Conservation (phyloP, 2,329 filamentous ascomycete species). For the Sarocladium brachiariae region DNA sequence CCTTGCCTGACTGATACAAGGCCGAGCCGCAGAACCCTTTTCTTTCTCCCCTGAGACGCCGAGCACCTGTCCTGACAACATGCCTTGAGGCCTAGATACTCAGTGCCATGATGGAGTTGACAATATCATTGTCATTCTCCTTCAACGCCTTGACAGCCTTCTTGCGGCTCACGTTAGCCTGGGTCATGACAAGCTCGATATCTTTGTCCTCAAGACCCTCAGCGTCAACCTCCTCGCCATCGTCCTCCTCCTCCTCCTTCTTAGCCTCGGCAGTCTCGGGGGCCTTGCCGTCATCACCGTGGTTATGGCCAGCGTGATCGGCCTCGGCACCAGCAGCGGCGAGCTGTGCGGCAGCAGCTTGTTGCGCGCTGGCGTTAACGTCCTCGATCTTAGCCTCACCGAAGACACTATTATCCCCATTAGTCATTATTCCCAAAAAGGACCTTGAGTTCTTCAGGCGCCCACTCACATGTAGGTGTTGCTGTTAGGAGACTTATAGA, state of each 20-base stretch:
- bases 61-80: conserved; percentile 2
- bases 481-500: conserved; percentile 98
- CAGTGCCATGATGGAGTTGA: conserved; percentile 99
- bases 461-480: conserved; percentile 98
- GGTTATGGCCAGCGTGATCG: conserved; percentile 66
- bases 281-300: conserved; percentile 60
- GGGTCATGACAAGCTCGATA: conserved; percentile 98
- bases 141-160: conserved; percentile 98
- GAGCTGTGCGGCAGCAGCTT: conserved; percentile 91
- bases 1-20: conserved; percentile 5
- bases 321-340: conserved; percentile 60
- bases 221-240: conserved; percentile 93
- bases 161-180: conserved; percentile 93
- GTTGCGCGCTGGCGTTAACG: conserved; percentile 95
- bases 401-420: conserved; percentile 65
- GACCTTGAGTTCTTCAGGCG: not conserved
- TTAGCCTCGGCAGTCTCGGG: conserved; percentile 57
- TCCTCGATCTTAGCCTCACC: conserved; percentile 99
- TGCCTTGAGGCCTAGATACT: conserved; percentile 55
- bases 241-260: conserved; percentile 83
- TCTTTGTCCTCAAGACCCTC: conserved; percentile 96
- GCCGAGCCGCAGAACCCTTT: not conserved
- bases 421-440: conserved; percentile 10
- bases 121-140: conserved; percentile 99
- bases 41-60: not conserved